Conservation (phyloP, 805 yeast species). For the Wickerhamiella nectarea region DNA sequence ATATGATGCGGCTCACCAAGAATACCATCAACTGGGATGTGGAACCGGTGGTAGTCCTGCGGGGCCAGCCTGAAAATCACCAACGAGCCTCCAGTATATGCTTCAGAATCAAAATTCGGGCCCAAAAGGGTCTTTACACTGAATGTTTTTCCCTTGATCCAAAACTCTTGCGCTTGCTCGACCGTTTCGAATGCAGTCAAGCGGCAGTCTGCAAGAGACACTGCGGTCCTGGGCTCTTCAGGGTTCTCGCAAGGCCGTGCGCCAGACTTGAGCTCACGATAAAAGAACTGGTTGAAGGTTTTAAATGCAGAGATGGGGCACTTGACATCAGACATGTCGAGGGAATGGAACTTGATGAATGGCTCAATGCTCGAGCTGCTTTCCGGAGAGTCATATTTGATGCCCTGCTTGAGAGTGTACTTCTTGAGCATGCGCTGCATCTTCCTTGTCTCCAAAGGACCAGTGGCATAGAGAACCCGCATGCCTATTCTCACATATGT, state of each 20-base stretch:
- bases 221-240: conserved; percentile 35
- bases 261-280: conserved; percentile 56
- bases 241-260: conserved; percentile 58
- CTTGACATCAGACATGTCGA: conserved; percentile 59
- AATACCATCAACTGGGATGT: conserved; percentile 67
- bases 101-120: conserved; percentile 25
- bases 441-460: conserved; percentile 69
- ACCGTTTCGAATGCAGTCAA: conserved; percentile 55
- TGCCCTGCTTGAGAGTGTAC: conserved; percentile 69
- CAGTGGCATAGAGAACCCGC: conserved; percentile 66
- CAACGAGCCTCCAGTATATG: conserved; percentile 41
- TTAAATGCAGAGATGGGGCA: conserved; percentile 37
- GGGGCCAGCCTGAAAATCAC: conserved; percentile 87
- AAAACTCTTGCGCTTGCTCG: conserved; percentile 49
- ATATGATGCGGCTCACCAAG: conserved; percentile 54
- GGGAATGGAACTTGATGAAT: conserved; percentile 69
- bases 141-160: conserved; percentile 84
- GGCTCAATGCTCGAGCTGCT: conserved; percentile 58
- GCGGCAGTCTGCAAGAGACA: conserved; percentile 82
- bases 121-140: conserved; percentile 48
- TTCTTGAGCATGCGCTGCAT: conserved; percentile 57
- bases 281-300: conserved; percentile 84
- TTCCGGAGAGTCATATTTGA: conserved; percentile 57
- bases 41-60: conserved; percentile 92
- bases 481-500: conserved; percentile 81